Evolutionary conservation across 2,329 filamentous ascomycete genomes (phyloP).

Genomic region (Xylaria sp.): DNA sequence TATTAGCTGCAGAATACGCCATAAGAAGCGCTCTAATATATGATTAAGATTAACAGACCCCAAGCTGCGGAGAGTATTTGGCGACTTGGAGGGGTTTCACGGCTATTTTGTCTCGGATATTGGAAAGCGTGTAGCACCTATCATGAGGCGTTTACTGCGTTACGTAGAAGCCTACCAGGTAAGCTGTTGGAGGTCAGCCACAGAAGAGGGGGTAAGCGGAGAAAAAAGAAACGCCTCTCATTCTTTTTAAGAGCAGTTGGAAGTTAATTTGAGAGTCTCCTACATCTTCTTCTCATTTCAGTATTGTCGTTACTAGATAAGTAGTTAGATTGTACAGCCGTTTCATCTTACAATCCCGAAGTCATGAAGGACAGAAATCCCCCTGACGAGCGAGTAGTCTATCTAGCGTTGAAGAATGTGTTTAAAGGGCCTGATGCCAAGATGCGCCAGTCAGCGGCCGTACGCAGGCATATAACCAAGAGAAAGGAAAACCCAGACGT

Average conservation of each 20-base stretch:
- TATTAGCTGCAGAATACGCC: too few relatives aligned
- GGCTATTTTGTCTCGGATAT: not conserved
- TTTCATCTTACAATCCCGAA: not conserved
- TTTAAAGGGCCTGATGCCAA: conserved; percentile 22
- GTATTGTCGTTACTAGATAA: not conserved
- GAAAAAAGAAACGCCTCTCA: too few relatives aligned
- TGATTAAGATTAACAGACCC: not conserved
- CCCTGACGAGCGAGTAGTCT: conserved; percentile 31
- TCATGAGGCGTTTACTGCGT: not conserved
- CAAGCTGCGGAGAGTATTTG: not conserved
- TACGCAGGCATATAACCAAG: conserved; percentile 18
- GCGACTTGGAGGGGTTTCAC: not conserved
- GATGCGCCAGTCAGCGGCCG: conserved; percentile 4
- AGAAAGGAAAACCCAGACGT: conserved; percentile 3
- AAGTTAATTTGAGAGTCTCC: not conserved
- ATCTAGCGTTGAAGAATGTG: conserved; percentile 30
- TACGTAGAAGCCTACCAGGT: conserved; percentile 13
- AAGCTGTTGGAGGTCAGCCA: not conserved
- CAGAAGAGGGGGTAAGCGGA: not conserved
- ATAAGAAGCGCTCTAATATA: not conserved
- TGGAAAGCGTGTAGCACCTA: not conserved
- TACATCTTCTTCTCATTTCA: not conserved
- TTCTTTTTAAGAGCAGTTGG: not conserved
- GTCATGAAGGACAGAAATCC: conserved; percentile 23
- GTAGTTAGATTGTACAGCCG: not conserved